Evolutionary conservation across 768 basidiomycete species (phyloP).

Genomic region (Lactarius sanguifluus): DNA sequence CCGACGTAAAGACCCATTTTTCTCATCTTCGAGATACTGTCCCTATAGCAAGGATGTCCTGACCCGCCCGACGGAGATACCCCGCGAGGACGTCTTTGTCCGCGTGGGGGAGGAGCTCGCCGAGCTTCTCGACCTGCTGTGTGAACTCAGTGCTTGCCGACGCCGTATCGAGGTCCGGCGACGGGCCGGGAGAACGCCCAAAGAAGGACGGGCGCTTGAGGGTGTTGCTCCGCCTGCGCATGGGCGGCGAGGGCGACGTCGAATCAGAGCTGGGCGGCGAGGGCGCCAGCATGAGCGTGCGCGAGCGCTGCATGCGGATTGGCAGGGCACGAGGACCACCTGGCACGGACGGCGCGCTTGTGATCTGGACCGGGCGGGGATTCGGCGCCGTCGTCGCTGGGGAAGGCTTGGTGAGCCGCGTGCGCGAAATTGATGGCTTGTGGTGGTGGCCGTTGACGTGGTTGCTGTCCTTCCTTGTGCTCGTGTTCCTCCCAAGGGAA

Average conservation of each 20-base stretch:
- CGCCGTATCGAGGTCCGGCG: background rate
- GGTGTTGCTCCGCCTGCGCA: slow-evolving; percentile 28
- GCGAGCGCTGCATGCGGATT: slow-evolving; percentile 58
- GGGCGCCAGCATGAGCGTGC: slow-evolving; percentile 55
- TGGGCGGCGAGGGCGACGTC: slow-evolving; percentile 39
- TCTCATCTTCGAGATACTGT: slow-evolving; percentile 84
- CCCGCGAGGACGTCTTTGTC: slow-evolving; percentile 64
- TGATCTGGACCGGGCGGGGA: slow-evolving; percentile 38
- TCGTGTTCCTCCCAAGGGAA: slow-evolving; percentile 30
- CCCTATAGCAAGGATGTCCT: slow-evolving; percentile 83
- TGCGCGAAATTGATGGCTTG: background rate
- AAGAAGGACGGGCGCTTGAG: slow-evolving; percentile 37
- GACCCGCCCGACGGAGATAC: slow-evolving; percentile 71
- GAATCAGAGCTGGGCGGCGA: slow-evolving; percentile 37
- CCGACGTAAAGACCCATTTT: slow-evolving; percentile 59
- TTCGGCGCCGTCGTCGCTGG: slow-evolving; percentile 37
- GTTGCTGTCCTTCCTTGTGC: slow-evolving; percentile 27
- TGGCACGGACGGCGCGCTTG: slow-evolving; percentile 53
- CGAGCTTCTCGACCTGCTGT: slow-evolving; percentile 68
- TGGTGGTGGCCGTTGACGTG: background rate
- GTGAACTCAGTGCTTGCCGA: slow-evolving; percentile 49
- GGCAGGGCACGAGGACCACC: slow-evolving; percentile 75
- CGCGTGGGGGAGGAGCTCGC: slow-evolving; percentile 69
- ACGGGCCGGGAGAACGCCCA: slow-evolving; percentile 28
- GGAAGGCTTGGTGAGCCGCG: slow-evolving; percentile 40